Conservation (phyloP, 441 rosid genomes). For the Aleurites moluccanus region DNA sequence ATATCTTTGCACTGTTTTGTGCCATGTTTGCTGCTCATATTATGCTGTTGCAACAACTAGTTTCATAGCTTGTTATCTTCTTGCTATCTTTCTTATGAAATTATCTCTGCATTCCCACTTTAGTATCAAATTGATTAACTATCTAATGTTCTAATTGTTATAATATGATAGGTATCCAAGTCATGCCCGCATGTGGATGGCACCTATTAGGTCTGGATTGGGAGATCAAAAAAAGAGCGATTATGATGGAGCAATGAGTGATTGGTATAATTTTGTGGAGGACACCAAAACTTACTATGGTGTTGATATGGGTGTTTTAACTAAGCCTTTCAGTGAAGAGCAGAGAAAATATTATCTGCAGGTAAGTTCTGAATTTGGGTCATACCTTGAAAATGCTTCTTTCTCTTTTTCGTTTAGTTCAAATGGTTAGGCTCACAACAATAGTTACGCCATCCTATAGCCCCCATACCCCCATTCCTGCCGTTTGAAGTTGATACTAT, state of each 20-base stretch:
- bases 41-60: neutral
- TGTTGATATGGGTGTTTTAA: conserved; percentile 76
- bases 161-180: conserved; percentile 81
- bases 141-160: neutral
- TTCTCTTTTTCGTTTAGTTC: neutral
- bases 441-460: neutral
- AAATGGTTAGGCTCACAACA: neutral
- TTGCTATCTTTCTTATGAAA: neutral
- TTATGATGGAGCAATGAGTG: conserved; percentile 78
- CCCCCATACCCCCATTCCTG: neutral
- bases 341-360: conserved; percentile 83
- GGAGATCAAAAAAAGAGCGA: conserved; percentile 66
- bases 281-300: conserved; percentile 72
- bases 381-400: neutral
- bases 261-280: conserved; percentile 68
- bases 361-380: conserved; percentile 42
- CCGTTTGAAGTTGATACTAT: neutral
- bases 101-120: neutral
- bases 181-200: conserved; percentile 99
- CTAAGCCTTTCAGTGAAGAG: conserved; percentile 72
- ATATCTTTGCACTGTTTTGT: neutral
- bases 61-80: neutral
- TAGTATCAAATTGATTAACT: neutral
- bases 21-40: neutral
- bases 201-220: conserved; percentile 75